Conservation (phyloP, 129 eudicot genomes). For the Artemisia argyi region DNA sequence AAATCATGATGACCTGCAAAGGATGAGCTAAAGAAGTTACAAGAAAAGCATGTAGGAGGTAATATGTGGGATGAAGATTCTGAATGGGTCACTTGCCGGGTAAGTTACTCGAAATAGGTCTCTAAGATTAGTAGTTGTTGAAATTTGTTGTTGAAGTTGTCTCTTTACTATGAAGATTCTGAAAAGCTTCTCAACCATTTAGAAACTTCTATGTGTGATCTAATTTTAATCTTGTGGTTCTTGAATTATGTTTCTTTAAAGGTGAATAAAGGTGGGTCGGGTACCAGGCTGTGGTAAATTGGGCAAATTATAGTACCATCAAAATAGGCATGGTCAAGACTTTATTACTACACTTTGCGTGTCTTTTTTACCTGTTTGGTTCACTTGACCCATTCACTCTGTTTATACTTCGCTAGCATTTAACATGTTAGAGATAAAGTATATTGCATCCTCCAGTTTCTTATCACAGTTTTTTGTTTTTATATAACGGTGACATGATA, state of each 20-base stretch:
- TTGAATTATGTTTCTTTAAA: neutral
- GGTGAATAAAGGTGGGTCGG: neutral
- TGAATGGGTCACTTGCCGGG: too few species aligned
- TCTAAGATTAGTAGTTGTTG: constrained; percentile 34
- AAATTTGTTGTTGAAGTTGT: constrained; percentile 54
- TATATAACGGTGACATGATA: neutral
- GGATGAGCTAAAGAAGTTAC: too few species aligned
- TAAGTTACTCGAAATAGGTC: too few species aligned
- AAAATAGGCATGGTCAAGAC: neutral
- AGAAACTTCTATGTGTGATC: constrained; percentile 60
- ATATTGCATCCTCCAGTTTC: neutral
- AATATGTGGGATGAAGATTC: too few species aligned
- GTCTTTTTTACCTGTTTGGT: too few species aligned
- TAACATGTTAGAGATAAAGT: neutral
- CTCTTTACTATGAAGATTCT: constrained; percentile 83
- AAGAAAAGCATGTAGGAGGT: too few species aligned
- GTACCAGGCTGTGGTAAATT: neutral
- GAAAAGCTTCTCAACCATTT: constrained; percentile 74
- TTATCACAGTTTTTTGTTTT: neutral
- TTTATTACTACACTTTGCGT: neutral
- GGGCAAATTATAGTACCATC: neutral
- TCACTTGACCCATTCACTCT: neutral
- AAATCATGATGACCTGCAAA: too few species aligned
- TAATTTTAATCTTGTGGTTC: constrained; percentile 19
- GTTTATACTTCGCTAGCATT: neutral